Conservation (phyloP, 164 flowering plant species). For the Buxus sempervirens region DNA sequence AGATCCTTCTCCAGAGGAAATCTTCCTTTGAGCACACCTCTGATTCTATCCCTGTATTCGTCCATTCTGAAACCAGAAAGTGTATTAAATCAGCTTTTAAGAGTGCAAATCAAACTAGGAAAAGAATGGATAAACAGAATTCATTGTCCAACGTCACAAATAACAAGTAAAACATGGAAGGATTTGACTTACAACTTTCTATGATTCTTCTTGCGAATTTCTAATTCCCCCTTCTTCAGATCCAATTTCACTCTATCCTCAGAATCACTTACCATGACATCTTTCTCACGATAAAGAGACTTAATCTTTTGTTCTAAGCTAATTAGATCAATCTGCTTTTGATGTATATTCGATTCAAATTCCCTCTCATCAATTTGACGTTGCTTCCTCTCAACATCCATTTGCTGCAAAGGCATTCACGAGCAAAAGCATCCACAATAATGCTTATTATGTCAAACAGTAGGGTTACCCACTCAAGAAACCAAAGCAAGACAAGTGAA, state of each 20-base stretch:
- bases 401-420: conserved; percentile 36
- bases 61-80: conserved; percentile 61
- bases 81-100: conserved; percentile 11
- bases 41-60: conserved; percentile 67
- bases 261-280: conserved; percentile 66
- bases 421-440: conserved; percentile 1
- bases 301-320: conserved; percentile 53
- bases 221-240: conserved; percentile 67
- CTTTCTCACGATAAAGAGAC: conserved; percentile 60
- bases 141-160: conserved; percentile 2
- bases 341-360: conserved; percentile 53
- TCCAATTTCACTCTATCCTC: conserved; percentile 71
- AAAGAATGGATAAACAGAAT: not conserved
- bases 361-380: conserved; percentile 60
- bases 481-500: conserved; percentile 5
- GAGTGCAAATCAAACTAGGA: not conserved
- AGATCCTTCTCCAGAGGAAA: conserved; percentile 84
- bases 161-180: conserved; percentile 4
- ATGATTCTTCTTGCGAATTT: conserved; percentile 59
- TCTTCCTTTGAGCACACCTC: conserved; percentile 84
- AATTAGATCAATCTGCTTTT: conserved; percentile 45
- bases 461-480: conserved; percentile 2
- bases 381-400: conserved; percentile 70
- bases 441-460: not conserved
- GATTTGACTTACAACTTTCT: conserved; percentile 59